Evolutionary conservation across 2,329 filamentous ascomycete genomes (phyloP), one percentile per base, ranked within the genome.

Genomic region (Sporothrix euskadiensis): DNA sequence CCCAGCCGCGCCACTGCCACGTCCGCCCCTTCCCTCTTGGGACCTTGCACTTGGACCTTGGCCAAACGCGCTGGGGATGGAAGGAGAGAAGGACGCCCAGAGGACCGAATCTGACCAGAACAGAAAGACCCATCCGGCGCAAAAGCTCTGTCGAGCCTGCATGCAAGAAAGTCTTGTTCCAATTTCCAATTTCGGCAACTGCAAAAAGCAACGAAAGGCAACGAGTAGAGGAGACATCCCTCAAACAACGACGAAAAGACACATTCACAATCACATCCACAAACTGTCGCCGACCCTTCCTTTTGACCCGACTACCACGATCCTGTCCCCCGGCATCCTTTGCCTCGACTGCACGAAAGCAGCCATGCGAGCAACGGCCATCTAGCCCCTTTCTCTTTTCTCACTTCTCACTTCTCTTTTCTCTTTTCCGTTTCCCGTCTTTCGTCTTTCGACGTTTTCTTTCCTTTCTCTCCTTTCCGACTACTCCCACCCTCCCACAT

Each of bases 91-190:
- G 41, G 41, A 47, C 26, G 2, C 26, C 35, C 35, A 35, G 35
- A 35, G 35, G 22, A 65, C 61, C n/a, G 9, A 65, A 65, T 65
- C 59, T 65, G 59, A 35, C 59, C 59, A 65, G 59, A 63, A 59
- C 30, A 44, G 39, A n/a, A 7, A 14, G 5, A 19, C n/a, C 8
- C 39, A 26, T 41, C 39, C 61, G 35, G 59, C 59, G 59, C 59
- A 44, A 65, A 65, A 65, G 52, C n/a, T 56, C 14, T 56, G 52
- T 7, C 7, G 47, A 52, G 14, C 19, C 3, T 10, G 52, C 19
- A 54, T 22, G 22, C 19, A 22, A 54, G 8, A 22, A 54, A 54
- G 19, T 4, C 8, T 26, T 54, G 52, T 56, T 9, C 12, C 56
- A 59, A 65, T 26, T 44, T 65, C 59, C 59, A 65, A 16, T 65